Evolutionary conservation across 176 grass and related monocot species (phyloP).

Genomic region (Dactylis glomerata): DNA sequence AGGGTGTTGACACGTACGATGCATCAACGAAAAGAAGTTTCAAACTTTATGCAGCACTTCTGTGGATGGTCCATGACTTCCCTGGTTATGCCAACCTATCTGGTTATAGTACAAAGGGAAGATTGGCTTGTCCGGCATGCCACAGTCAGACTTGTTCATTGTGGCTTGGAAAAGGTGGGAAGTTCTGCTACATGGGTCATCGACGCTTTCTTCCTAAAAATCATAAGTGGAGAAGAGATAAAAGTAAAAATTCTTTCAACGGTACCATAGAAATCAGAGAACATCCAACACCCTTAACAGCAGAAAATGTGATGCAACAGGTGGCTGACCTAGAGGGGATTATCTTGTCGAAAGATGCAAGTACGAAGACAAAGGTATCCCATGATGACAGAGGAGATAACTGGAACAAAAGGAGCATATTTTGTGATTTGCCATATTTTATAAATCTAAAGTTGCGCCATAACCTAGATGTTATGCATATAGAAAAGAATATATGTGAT

Average conservation of each 20-base stretch:
- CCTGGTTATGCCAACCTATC: slow-evolving; percentile 25
- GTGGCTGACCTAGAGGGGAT: not conserved
- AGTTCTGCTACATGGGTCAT: not conserved
- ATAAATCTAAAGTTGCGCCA: not conserved
- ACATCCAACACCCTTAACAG: not conserved
- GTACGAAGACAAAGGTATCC: not conserved
- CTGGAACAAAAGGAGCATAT: not conserved
- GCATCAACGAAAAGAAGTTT: slow-evolving; percentile 15
- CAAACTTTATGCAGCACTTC: slow-evolving; percentile 1
- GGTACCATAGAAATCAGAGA: not conserved
- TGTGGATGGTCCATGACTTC: slow-evolving; percentile 37
- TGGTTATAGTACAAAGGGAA: not conserved
- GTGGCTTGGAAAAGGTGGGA: not conserved
- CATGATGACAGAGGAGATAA: not conserved
- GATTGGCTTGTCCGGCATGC: not conserved
- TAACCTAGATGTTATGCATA: slow-evolving; percentile 29
- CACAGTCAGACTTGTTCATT: not conserved
- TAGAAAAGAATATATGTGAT: slow-evolving; percentile 19
- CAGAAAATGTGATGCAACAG: not conserved
- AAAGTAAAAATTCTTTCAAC: not conserved
- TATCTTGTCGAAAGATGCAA: not conserved
- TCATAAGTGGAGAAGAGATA: not conserved
- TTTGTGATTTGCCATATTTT: not conserved
- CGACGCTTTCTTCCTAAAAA: not conserved
- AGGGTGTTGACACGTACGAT: slow-evolving; percentile 2